Evolutionary conservation across 2,329 filamentous ascomycete species (phyloP), one percentile per base, ranked within the genome.

Genomic region (Penicillium sp.): DNA sequence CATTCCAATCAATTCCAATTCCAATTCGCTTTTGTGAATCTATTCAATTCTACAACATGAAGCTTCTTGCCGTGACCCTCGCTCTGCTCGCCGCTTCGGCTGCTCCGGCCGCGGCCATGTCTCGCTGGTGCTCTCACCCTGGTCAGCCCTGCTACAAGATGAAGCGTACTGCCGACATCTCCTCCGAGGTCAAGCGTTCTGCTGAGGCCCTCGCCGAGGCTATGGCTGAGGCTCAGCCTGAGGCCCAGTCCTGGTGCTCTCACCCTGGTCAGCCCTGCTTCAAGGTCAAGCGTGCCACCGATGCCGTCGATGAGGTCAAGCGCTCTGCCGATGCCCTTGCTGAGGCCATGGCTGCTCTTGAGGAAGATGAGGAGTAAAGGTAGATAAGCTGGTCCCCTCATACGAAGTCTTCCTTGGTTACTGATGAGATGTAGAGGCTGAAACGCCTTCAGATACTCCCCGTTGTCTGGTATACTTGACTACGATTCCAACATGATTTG

Each of bases 251-350:
- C 50, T 74, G 72, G 72, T 76, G 73, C 54, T 59, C 58, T 29
- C 64, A 67, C 48, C 67, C 70, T 21, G 74, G 70, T 21, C 66
- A 75, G 54, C 66, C 67, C 29, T 76, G 75, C 60, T 88, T 87
- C 65, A 89, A 85, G 27, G 83, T 87, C 65, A 80, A 81, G 62
- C 86, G 89, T 67, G 87, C 88, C 31, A 87, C 87, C 48, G 81
- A 82, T 68, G 85, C 86, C 5, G 89, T 89, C 70, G 81, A 87
- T 66, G 77, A 83, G 31, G 66, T 71, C 47, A 71, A 71, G 59
- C 70, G 69, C 61, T 67, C 70, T 37, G 67, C 69, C 46, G 69
- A 72, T 50, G 69, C 67, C 33, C 67, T 73, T 29, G 68, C 69
- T 3, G 59, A 68, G n/a, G 69, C 70, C 27, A 69, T 73, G 67